These are phyloP conservation scores for Pichia sp. DNA, from an alignment of 1,139 yeast species.

Conservation along the genomic window DNA sequence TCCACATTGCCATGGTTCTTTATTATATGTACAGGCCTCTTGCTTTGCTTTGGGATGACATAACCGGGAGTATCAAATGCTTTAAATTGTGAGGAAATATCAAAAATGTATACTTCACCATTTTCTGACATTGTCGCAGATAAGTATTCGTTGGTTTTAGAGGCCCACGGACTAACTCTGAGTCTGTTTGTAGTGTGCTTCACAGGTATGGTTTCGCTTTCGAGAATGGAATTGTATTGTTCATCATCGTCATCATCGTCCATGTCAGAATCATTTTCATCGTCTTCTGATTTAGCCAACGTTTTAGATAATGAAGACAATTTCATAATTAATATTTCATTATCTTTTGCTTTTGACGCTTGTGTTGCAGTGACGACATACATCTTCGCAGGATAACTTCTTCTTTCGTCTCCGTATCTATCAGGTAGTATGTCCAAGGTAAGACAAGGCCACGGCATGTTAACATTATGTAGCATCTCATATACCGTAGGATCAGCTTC, in stretches of 20 bases:
- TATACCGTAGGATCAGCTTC: conserved; percentile 97
- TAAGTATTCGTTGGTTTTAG: conserved; percentile 64
- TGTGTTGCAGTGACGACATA: conserved; percentile 92
- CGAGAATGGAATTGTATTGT: conserved; percentile 78
- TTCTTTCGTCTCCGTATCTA: conserved; percentile 78
- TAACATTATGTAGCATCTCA: conserved; percentile 92
- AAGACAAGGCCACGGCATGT: conserved; percentile 95
- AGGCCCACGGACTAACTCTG: conserved; percentile 77
- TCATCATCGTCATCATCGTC: conserved; percentile 54
- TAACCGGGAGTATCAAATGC: conserved; percentile 89
- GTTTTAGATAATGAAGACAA: conserved; percentile 81
- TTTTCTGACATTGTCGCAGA: conserved; percentile 87
- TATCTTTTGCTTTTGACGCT: conserved; percentile 81
- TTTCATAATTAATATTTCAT: conserved; percentile 81
- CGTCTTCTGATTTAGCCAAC: conserved; percentile 71
- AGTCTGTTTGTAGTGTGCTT: conserved; percentile 85
- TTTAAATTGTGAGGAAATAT: conserved; percentile 70
- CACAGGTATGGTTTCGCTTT: conserved; percentile 72
- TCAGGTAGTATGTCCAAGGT: conserved; percentile 90
- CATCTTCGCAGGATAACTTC: conserved; percentile 83
- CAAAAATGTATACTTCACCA: conserved; percentile 86
- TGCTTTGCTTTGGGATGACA: conserved; percentile 69
- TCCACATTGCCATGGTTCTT: conserved; percentile 90
- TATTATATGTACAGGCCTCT: conserved; percentile 82
- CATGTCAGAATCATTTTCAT: conserved; percentile 59